Evolutionary conservation across 2,329 filamentous ascomycete species (phyloP).

Genomic region (Aspergillus fijiensis): DNA sequence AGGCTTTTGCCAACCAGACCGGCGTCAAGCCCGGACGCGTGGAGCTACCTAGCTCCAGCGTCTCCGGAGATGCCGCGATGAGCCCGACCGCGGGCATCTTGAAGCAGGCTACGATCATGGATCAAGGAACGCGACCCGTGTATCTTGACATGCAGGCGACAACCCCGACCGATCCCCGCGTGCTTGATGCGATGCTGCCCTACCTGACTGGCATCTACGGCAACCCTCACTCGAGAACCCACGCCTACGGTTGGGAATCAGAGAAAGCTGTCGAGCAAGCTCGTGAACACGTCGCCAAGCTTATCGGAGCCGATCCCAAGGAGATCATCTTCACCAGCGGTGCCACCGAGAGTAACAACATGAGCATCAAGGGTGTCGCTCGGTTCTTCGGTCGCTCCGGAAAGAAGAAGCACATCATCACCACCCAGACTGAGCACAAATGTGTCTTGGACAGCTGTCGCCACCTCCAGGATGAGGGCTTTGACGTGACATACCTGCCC

Average conservation of each 20-base stretch:
- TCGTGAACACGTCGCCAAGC: conserved; percentile 73
- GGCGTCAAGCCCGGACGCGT: conserved; percentile 57
- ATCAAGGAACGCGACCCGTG: conserved; percentile 87
- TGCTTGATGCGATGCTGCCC: conserved; percentile 94
- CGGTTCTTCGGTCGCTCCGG: conserved; percentile 88
- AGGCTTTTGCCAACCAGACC: conserved; percentile 66
- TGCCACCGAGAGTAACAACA: conserved; percentile 98
- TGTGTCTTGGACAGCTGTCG: conserved; percentile 96
- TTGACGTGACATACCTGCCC: conserved; percentile 93
- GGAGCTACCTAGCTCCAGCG: conserved; percentile 58
- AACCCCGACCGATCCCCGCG: conserved; percentile 88
- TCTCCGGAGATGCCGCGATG: conserved; percentile 66
- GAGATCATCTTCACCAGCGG: conserved; percentile 99
- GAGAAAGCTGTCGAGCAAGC: conserved; percentile 91
- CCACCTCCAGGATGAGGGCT: conserved; percentile 95
- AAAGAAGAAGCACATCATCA: conserved; percentile 99
- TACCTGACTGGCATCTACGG: conserved; percentile 92
- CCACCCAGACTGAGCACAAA: conserved; percentile 97
- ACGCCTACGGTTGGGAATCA: conserved; percentile 98
- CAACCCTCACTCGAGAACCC: conserved; percentile 94
- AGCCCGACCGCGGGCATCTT: conserved; percentile 81
- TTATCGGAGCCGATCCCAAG: conserved; percentile 93
- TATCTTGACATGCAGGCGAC: conserved; percentile 99
- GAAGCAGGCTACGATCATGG: conserved; percentile 89
- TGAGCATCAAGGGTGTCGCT: conserved; percentile 98